Percentiles rank a stretch among this genome's conserved stretches.
phyloP scores from a whole-genome alignment of 257 asterid genomes.

The Jasminum sambac region DNA sequence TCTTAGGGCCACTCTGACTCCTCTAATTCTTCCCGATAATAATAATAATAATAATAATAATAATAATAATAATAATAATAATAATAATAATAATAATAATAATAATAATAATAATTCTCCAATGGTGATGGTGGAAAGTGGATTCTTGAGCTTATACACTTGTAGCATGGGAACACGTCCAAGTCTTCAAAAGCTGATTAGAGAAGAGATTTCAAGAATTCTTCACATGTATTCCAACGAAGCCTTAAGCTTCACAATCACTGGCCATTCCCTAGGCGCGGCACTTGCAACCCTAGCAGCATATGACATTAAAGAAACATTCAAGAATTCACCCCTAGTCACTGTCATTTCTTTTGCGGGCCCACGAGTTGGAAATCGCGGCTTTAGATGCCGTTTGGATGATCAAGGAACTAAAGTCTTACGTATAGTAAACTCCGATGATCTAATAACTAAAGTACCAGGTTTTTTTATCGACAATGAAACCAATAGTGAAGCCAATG shows the following conservation, averaged over 20 bases:
- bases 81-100: too few species aligned
- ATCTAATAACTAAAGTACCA: too few species aligned
- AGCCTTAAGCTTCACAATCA: constrained; percentile 72
- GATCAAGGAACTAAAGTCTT: constrained; percentile 68
- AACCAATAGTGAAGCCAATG: too few species aligned
- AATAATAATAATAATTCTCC: too few species aligned
- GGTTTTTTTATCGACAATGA: constrained; percentile 65
- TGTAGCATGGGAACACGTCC: constrained; percentile 39
- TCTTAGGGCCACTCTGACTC: constrained; percentile 69
- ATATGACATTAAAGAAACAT: constrained; percentile 61
- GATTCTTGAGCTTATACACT: constrained; percentile 85
- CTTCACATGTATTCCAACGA: constrained; percentile 47
- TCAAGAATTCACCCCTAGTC: constrained; percentile 50
- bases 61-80: too few species aligned
- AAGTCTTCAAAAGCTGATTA: constrained; percentile 53
- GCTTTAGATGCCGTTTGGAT: constrained; percentile 63
- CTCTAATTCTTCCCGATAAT: too few species aligned
- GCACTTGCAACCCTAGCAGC: constrained; percentile 94
- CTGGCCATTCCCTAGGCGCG: too few species aligned
- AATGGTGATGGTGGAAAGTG: constrained; percentile 69
- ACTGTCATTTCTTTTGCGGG: constrained; percentile 93
- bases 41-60: too few species aligned
- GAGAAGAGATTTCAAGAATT: constrained; percentile 54
- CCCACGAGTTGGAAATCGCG: constrained; percentile 82
- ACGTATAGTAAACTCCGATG: constrained; percentile 89